phyloP scores from a whole-genome alignment of 164 flowering plant genomes.

The Berberis vulgaris region DNA sequence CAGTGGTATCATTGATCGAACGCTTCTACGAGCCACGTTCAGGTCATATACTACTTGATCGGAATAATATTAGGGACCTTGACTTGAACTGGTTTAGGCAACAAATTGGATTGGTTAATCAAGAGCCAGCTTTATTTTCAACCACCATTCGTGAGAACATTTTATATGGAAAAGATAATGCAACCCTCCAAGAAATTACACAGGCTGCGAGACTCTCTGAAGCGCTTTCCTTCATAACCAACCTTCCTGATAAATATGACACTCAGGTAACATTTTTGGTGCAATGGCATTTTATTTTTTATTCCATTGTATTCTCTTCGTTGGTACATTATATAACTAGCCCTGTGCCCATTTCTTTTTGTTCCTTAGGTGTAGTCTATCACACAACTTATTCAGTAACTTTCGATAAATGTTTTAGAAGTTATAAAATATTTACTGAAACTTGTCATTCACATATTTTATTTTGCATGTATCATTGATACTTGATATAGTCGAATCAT shows the following conservation, averaged over 20 bases:
- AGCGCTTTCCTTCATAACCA: constrained; percentile 77
- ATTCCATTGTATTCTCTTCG: too few species aligned
- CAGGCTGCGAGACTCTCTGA: constrained; percentile 91
- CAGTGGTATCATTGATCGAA: constrained; percentile 84
- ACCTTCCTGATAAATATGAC: constrained; percentile 90
- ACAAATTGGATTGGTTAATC: constrained; percentile 91
- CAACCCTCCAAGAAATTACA: constrained; percentile 73
- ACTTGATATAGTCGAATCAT: too few species aligned
- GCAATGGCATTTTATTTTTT: background rate
- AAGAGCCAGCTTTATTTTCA: constrained; percentile 95
- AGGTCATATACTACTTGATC: constrained; percentile 66
- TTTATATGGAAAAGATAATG: constrained; percentile 82
- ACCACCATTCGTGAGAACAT: constrained; percentile 91
- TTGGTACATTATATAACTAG: too few species aligned
- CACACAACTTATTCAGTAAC: too few species aligned
- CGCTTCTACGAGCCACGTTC: constrained; percentile 85
- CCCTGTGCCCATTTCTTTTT: too few species aligned
- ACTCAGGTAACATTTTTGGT: constrained; percentile 58
- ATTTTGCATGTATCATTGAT: too few species aligned
- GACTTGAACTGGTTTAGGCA: constrained; percentile 84
- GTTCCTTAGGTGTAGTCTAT: too few species aligned
- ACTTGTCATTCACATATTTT: too few species aligned
- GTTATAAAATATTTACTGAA: too few species aligned
- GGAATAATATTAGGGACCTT: constrained; percentile 48
- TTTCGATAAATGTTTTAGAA: too few species aligned